A percentile compares a stretch with the other conserved stretches of the same genome.
Evolutionary conservation across 257 asterid genomes (phyloP).

Genomic region (Haberlea rhodopensis): DNA sequence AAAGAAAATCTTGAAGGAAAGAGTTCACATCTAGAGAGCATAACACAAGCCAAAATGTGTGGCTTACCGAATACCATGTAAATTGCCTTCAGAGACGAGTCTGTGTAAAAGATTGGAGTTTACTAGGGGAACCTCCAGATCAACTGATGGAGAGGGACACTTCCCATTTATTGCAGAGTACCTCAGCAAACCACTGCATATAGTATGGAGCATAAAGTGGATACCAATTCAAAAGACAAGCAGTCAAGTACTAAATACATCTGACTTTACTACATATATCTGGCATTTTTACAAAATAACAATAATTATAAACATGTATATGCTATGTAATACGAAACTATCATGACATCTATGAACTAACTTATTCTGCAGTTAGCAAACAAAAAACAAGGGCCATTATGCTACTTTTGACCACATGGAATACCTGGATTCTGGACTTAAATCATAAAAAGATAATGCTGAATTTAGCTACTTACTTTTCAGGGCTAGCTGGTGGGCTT

Average conservation of each 20-base stretch:
- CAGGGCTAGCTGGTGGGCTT: conserved; percentile 96
- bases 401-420: too few relatives aligned
- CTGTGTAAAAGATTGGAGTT: conserved; percentile 66
- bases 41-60: conserved; percentile 14
- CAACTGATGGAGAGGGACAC: conserved; percentile 42
- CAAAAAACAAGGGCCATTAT: conserved; percentile 6
- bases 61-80: conserved; percentile 67
- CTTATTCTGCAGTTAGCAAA: not conserved
- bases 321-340: conserved; percentile 1
- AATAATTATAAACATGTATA: conserved; percentile 10
- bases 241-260: conserved; percentile 25
- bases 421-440: conserved; percentile 16
- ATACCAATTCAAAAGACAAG: conserved; percentile 24
- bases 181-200: conserved; percentile 60
- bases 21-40: conserved; percentile 13
- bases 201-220: conserved; percentile 24
- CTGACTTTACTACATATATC: too few relatives aligned
- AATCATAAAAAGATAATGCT: conserved; percentile 9
- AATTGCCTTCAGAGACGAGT: conserved; percentile 82
- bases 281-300: conserved; percentile 6
- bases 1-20: conserved; percentile 26
- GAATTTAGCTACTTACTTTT: conserved; percentile 58
- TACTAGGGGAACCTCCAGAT: conserved; percentile 45
- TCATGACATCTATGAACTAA: conserved; percentile 8
- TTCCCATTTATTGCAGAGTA: conserved; percentile 60